Evolutionary conservation across 129 eudicot species (phyloP).

Genomic region (Deinandra increscens): DNA sequence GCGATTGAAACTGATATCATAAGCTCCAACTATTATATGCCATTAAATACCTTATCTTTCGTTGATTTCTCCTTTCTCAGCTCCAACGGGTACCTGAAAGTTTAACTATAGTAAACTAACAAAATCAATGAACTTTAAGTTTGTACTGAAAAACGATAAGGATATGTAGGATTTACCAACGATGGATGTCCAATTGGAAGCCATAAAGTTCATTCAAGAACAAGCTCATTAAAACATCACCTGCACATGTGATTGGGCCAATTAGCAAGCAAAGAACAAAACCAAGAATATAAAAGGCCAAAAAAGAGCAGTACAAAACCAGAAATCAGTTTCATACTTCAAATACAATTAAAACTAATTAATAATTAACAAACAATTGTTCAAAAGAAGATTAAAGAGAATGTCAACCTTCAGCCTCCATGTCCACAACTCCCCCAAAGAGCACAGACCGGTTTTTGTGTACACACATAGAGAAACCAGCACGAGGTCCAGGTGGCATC

Average conservation of each 20-base stretch:
- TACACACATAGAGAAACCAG: conserved; percentile 92
- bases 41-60: conserved; percentile 68
- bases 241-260: conserved; percentile 39
- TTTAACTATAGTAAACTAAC: conserved; percentile 12
- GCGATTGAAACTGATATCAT: neutral
- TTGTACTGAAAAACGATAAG: neutral
- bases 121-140: neutral
- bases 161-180: conserved; percentile 57
- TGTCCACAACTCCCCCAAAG: conserved; percentile 97
- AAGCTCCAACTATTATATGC: conserved; percentile 12
- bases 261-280: conserved; percentile 8
- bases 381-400: neutral
- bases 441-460: conserved; percentile 92
- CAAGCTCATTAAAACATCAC: conserved; percentile 93
- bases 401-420: conserved; percentile 85
- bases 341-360: neutral
- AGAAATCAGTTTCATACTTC: neutral
- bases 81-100: conserved; percentile 86
- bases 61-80: conserved; percentile 90
- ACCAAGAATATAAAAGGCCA: neutral
- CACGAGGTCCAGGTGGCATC: conserved; percentile 99
- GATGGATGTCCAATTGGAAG: conserved; percentile 85
- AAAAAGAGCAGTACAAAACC: neutral
- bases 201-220: conserved; percentile 91
- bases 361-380: neutral